A percentile compares a stretch with the other conserved stretches of the same genome.
Evolutionary conservation across 768 basidiomycete genomes (phyloP).

Genomic region (Leccinum barrowsii): DNA sequence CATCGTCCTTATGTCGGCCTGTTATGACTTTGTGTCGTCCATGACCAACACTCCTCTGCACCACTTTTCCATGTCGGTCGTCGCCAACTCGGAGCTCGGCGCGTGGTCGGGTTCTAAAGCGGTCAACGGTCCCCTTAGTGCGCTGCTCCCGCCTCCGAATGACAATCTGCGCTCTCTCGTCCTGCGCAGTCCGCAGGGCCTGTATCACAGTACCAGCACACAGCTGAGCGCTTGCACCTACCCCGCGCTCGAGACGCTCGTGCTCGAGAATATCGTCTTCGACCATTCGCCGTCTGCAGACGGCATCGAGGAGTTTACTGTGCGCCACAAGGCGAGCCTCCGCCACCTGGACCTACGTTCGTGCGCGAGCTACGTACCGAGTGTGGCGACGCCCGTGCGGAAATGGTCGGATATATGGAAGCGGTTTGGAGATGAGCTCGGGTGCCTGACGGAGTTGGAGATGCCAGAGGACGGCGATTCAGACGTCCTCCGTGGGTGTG

Average conservation of each 20-base stretch:
- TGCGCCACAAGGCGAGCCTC: constrained; percentile 28
- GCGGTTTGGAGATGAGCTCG: constrained; percentile 20
- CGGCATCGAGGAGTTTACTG: constrained; percentile 30
- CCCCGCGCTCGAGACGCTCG: constrained; percentile 25
- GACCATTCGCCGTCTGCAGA: constrained; percentile 18
- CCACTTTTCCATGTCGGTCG: constrained; percentile 29
- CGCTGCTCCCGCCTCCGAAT: constrained; percentile 24
- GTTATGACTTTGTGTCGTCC: constrained; percentile 28
- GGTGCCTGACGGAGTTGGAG: constrained; percentile 22
- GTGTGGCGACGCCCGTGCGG: constrained; percentile 13
- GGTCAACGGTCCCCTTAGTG: constrained; percentile 23
- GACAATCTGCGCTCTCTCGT: constrained; percentile 19
- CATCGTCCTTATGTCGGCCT: constrained; percentile 21
- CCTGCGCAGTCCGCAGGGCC: constrained; percentile 27
- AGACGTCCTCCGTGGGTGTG: background rate
- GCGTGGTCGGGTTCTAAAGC: constrained; percentile 32
- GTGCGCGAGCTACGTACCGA: constrained; percentile 26
- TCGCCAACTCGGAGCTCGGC: constrained; percentile 30
- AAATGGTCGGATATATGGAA: constrained; percentile 29
- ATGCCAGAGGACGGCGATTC: background rate
- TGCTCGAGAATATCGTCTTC: constrained; percentile 30
- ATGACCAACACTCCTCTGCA: constrained; percentile 26
- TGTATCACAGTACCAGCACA: constrained; percentile 26
- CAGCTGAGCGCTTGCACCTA: constrained; percentile 21
- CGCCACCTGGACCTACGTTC: constrained; percentile 24